phyloP scores from a whole-genome alignment of 1,139 yeast species.

The Casaregolazyma lundiana region DNA sequence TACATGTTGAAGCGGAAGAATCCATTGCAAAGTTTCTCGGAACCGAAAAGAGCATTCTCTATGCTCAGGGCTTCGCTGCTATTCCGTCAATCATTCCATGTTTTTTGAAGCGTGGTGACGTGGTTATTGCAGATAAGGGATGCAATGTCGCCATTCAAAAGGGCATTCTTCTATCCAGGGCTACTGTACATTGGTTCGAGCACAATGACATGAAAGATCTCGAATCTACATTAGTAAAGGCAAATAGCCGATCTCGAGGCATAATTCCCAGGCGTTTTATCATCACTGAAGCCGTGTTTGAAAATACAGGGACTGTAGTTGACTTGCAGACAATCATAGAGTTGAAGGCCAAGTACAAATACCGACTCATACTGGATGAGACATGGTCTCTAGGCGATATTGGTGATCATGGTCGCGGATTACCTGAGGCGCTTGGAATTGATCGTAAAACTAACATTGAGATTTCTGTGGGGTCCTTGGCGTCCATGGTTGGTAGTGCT shows the following conservation, averaged over 20 bases:
- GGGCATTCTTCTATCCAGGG: slow-evolving; percentile 81
- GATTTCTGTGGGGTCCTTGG: slow-evolving; percentile 83
- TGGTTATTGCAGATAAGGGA: slow-evolving; percentile 81
- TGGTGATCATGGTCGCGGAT: slow-evolving; percentile 83
- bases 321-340: slow-evolving; percentile 65
- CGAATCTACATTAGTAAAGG: slow-evolving; percentile 58
- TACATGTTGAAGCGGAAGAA: slow-evolving; percentile 75
- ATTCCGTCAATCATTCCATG: slow-evolving; percentile 97
- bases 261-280: slow-evolving; percentile 85
- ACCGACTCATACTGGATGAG: slow-evolving; percentile 83
- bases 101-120: slow-evolving; percentile 91
- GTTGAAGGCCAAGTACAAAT: slow-evolving; percentile 76
- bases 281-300: slow-evolving; percentile 85
- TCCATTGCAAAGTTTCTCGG: slow-evolving; percentile 71
- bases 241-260: slow-evolving; percentile 45
- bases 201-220: slow-evolving; percentile 87
- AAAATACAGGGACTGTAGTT: slow-evolving; percentile 76
- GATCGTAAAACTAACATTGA: slow-evolving; percentile 63
- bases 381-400: slow-evolving; percentile 78
- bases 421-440: slow-evolving; percentile 61
- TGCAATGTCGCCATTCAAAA: slow-evolving; percentile 77
- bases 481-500: slow-evolving; percentile 76
- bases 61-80: slow-evolving; percentile 90
- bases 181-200: slow-evolving; percentile 70
- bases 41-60: slow-evolving; percentile 72